Evolutionary conservation across 768 basidiomycete genomes (phyloP).

Genomic region (Amanita rimosa): DNA sequence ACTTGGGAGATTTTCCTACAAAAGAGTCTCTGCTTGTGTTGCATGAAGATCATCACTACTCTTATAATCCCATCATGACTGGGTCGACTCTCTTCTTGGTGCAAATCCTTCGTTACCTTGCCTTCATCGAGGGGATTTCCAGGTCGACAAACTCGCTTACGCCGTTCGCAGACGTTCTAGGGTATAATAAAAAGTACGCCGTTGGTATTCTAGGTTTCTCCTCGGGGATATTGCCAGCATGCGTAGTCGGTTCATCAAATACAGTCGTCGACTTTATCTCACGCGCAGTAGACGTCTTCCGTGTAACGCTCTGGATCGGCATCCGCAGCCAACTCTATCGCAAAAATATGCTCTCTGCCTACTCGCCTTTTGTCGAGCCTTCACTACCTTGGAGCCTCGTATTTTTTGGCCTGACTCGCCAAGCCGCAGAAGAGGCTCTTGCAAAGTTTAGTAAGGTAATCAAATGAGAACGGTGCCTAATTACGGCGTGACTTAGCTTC

Average conservation of each 20-base stretch:
- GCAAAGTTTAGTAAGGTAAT: slow-evolving; percentile 15
- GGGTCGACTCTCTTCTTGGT: slow-evolving; percentile 36
- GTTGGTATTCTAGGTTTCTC: slow-evolving; percentile 40
- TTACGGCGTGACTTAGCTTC: neutral
- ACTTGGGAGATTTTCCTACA: slow-evolving; percentile 30
- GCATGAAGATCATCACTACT: slow-evolving; percentile 22
- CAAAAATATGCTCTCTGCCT: slow-evolving; percentile 9
- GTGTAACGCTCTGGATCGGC: slow-evolving; percentile 42
- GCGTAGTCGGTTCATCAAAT: slow-evolving; percentile 28
- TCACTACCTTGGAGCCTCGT: slow-evolving; percentile 35
- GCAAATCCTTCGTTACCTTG: slow-evolving; percentile 43
- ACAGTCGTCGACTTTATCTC: slow-evolving; percentile 33
- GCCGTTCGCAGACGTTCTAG: slow-evolving; percentile 19
- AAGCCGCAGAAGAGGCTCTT: slow-evolving; percentile 13
- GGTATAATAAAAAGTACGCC: slow-evolving; percentile 22
- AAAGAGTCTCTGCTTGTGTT: slow-evolving; percentile 26
- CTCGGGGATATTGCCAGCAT: slow-evolving; percentile 45
- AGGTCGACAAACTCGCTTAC: slow-evolving; percentile 9
- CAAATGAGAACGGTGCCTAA: neutral
- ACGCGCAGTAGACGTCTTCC: slow-evolving; percentile 33
- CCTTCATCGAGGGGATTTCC: slow-evolving; percentile 20
- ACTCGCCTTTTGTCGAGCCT: slow-evolving; percentile 18
- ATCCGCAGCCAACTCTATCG: slow-evolving; percentile 28
- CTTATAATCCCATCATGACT: slow-evolving; percentile 37
- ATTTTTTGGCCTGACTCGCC: slow-evolving; percentile 19